Evolutionary conservation across 1,284 basidiomycete species (phyloP), one percentile per base, ranked within the genome.

Genomic region (Trametes hirsuta): DNA sequence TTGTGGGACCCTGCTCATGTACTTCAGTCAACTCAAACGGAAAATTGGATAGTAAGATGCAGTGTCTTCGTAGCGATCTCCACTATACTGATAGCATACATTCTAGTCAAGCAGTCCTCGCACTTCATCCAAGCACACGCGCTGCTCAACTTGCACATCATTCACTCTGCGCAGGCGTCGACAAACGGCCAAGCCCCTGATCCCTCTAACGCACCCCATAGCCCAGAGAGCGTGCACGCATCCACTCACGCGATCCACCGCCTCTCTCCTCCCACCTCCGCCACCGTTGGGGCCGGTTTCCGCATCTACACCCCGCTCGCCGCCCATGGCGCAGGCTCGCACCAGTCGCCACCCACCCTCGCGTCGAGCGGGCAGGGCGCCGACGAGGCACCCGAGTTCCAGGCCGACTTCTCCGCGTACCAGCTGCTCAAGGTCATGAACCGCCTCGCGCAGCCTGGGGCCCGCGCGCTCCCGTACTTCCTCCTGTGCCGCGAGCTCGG

Each of bases 111-210:
- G 66, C 85, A 87, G 67, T 84, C 85, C 60, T 90, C 87, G 0
- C 87, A 88, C 67, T 91, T 91, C 74, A 79, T 91, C 36, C 90
- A 93, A 75, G 90, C 90, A 0, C 87, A 90, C 62, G 81, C 87
- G 5, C 77, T 87, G 5, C 81, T 88, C 54, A 91, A 91, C 64
- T 81, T 91, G 18, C 89, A 88, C 68, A 87, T 88, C 72, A 88
- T 89, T 58, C 90, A 88, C 68, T 86, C 87, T 4, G 85, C 88
- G 0, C 87, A 91, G 72, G 74, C 79, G 3, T 68, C 76, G 22
- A 68, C 71, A 15, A 64, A 69, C 18, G 55, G 62, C 8, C 55
- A 61, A 34, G 68, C 64, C 15, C 53, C 62, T 42, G 69, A 58
- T 39, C 40, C 49, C 4, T 51, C 59, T 1, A 62, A 66, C 44